Percentiles rank a stretch among this genome's conserved stretches.
phyloP scores from a whole-genome alignment of 768 basidiomycete species.

The Pulveroboletus sp. region DNA sequence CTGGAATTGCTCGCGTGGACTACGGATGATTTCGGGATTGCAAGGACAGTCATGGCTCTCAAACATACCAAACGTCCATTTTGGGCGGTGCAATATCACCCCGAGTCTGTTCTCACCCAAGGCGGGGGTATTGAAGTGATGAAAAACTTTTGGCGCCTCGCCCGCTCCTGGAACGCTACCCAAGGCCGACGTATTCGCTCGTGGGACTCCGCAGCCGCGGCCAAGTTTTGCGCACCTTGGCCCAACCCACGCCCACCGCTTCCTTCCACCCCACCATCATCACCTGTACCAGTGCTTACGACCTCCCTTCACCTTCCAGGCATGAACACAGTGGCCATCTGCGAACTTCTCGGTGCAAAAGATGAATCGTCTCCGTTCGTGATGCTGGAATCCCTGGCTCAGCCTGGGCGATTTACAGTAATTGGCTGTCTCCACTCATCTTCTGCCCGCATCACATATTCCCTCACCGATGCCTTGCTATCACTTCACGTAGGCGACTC shows the following conservation, averaged over 20 bases:
- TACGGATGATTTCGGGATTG: conserved; percentile 63
- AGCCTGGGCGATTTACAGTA: conserved; percentile 72
- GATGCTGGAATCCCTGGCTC: conserved; percentile 71
- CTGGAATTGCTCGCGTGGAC: conserved; percentile 72
- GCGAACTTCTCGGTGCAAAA: conserved; percentile 57
- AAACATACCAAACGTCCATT: conserved; percentile 64
- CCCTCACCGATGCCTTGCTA: conserved; percentile 47
- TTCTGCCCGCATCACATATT: conserved; percentile 57
- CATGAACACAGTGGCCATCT: conserved; percentile 44
- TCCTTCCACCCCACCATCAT: conserved; percentile 15
- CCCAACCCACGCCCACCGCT: conserved; percentile 38
- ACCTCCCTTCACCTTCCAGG: conserved; percentile 40
- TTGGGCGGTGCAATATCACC: conserved; percentile 90
- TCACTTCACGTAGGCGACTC: conserved; percentile 39
- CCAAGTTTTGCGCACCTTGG: conserved; percentile 53
- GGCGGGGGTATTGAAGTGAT: conserved; percentile 67
- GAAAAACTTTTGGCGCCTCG: conserved; percentile 70
- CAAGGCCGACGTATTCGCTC: conserved; percentile 35
- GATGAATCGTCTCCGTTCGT: conserved; percentile 62
- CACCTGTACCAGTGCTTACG: conserved; percentile 34
- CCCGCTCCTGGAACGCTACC: conserved; percentile 50
- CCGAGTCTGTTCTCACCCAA: conserved; percentile 74
- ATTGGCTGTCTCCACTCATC: conserved; percentile 55
- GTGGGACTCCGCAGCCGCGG: conserved; percentile 39
- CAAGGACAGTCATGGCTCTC: conserved; percentile 69